A percentile compares a stretch with the other conserved stretches of the same genome.
phyloP scores from a whole-genome alignment of 2,329 filamentous ascomycete genomes.

The Neonectria sp. region DNA sequence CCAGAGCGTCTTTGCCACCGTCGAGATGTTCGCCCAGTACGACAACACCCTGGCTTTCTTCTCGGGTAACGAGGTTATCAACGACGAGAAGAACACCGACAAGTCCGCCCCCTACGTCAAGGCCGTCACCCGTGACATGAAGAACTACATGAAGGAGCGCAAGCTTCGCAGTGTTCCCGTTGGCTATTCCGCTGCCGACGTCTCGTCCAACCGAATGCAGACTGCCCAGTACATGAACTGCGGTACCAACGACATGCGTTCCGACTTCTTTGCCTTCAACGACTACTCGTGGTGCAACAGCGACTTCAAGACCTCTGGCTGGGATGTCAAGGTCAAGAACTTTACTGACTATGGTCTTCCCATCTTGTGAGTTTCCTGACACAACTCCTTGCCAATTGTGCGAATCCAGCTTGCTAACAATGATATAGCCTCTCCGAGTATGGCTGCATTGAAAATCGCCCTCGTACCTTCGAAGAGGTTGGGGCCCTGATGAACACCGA shows the following conservation, averaged over 20 bases:
- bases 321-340: conserved; percentile 90
- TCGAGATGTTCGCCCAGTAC: conserved; percentile 87
- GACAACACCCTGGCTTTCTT: conserved; percentile 91
- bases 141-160: conserved; percentile 76
- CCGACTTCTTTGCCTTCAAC: conserved; percentile 92
- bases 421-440: conserved; percentile 83
- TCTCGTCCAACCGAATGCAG: conserved; percentile 87
- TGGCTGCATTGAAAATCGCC: conserved; percentile 85
- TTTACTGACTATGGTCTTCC: conserved; percentile 90
- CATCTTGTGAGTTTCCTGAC: conserved; percentile 72
- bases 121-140: conserved; percentile 83
- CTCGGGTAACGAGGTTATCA: conserved; percentile 86
- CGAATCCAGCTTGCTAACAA: conserved; percentile 10
- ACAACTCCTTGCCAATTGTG: neutral
- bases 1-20: conserved; percentile 87
- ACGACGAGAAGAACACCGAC: conserved; percentile 75
- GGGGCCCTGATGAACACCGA: conserved; percentile 82
- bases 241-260: conserved; percentile 84
- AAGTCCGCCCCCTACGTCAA: conserved; percentile 81
- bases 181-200: conserved; percentile 85
- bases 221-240: conserved; percentile 96
- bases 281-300: conserved; percentile 91
- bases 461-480: conserved; percentile 86
- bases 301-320: conserved; percentile 79
- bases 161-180: conserved; percentile 79